These are phyloP conservation scores for Zymoseptoria ardabiliae DNA, from an alignment of 2,329 filamentous ascomycete species.

Conservation along the genomic window DNA sequence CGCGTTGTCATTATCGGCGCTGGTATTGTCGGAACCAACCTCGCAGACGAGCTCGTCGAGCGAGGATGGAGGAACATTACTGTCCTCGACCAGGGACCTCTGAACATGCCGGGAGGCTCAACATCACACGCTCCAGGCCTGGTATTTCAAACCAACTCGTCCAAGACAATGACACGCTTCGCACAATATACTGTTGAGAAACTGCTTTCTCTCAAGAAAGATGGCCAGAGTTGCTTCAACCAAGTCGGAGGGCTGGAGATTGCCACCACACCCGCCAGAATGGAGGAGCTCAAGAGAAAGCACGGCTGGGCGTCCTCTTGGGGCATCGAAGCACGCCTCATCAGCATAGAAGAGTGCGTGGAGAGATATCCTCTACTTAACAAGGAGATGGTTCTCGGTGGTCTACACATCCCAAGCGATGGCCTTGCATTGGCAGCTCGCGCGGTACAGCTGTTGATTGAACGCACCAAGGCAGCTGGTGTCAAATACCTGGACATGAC, in stretches of 20 bases:
- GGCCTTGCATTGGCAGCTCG: conserved; percentile 54
- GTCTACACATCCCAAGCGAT: conserved; percentile 54
- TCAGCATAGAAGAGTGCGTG: conserved; percentile 47
- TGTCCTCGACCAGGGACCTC: conserved; percentile 56
- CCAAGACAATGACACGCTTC: conserved; percentile 51
- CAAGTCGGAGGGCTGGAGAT: conserved; percentile 57
- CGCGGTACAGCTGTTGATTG: conserved; percentile 56
- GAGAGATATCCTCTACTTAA: conserved; percentile 50
- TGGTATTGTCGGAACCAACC: conserved; percentile 57
- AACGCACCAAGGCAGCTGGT: conserved; percentile 50
- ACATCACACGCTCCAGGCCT: conserved; percentile 59
- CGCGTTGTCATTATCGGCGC: conserved; percentile 54
- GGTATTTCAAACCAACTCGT: conserved; percentile 56
- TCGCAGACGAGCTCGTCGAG: conserved; percentile 56
- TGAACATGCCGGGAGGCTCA: conserved; percentile 57
- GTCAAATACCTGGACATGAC: conserved; percentile 52
- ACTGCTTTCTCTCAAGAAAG: conserved; percentile 45
- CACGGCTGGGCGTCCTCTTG: conserved; percentile 54
- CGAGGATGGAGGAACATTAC: conserved; percentile 59
- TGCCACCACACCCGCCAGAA: conserved; percentile 51
- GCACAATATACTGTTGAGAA: conserved; percentile 58
- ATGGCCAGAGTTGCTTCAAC: conserved; percentile 51
- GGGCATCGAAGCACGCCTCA: conserved; percentile 50
- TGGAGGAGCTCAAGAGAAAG: conserved; percentile 57
- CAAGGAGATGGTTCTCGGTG: conserved; percentile 45